phyloP scores from a whole-genome alignment of 441 rosid genomes.

The Syzygium malaccense region DNA sequence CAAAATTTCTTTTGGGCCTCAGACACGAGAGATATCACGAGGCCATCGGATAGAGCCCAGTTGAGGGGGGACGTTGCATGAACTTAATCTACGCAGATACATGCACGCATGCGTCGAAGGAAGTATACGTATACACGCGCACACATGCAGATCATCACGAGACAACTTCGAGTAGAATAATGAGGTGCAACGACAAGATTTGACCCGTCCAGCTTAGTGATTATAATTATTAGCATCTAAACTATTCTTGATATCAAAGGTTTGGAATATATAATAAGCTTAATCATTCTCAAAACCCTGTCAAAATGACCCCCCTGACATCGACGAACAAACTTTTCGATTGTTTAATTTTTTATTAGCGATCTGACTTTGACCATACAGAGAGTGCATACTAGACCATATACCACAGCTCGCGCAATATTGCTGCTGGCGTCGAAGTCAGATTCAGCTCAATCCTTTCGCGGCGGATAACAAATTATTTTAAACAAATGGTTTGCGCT shows the following conservation, averaged over 20 bases:
- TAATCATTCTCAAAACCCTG: background rate
- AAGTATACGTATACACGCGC: background rate
- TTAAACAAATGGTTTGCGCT: background rate
- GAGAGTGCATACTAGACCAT: background rate
- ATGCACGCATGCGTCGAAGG: background rate
- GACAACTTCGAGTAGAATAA: background rate
- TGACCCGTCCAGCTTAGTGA: background rate
- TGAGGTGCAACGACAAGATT: background rate
- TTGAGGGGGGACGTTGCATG: background rate
- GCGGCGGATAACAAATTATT: background rate
- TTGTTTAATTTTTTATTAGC: background rate
- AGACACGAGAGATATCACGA: too few relatives aligned
- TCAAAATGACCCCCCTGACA: background rate
- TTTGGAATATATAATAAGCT: background rate
- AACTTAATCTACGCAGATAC: background rate
- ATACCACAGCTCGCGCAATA: background rate
- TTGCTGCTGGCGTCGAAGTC: background rate
- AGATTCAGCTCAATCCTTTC: background rate
- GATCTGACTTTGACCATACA: background rate
- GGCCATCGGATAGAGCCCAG: background rate
- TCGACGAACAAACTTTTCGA: background rate
- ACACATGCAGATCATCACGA: background rate
- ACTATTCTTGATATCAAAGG: background rate
- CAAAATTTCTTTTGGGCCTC: background rate
- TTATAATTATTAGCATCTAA: background rate